A percentile compares a stretch with the other conserved stretches of the same genome.
Conservation (phyloP, 352 stramenopile genomes). For the Thraustotheca clavata region DNA sequence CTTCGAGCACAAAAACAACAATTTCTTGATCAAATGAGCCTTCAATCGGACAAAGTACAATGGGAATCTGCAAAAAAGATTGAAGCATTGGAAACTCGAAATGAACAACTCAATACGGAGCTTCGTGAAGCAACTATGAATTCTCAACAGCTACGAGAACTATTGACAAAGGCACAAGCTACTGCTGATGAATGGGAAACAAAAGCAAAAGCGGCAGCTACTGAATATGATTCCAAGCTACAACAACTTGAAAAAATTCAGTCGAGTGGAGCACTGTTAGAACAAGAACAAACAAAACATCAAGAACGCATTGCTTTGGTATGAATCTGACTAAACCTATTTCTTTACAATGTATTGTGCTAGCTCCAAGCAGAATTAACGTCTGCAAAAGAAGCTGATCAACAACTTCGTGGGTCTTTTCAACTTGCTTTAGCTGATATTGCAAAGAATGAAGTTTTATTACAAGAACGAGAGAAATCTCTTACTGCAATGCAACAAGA, state of each 20-base stretch:
- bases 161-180: neutral
- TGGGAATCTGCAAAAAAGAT: neutral
- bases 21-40: neutral
- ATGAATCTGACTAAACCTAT: neutral
- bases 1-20: conserved; percentile 1
- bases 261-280: neutral
- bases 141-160: neutral
- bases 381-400: neutral
- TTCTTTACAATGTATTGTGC: neutral
- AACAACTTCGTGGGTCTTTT: neutral
- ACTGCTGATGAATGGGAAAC: neutral
- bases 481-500: neutral
- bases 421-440: neutral
- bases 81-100: neutral
- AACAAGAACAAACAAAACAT: neutral
- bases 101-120: neutral
- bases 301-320: neutral
- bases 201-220: neutral
- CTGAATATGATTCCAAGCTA: neutral
- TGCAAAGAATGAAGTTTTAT: neutral
- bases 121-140: neutral
- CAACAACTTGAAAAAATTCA: neutral
- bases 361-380: conserved; percentile 2
- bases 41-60: neutral
- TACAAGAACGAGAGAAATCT: neutral